A percentile compares a stretch with the other conserved stretches of the same genome.
Conservation (phyloP, 31 red algal genomes). For the Asparagopsis taxiformis region DNA sequence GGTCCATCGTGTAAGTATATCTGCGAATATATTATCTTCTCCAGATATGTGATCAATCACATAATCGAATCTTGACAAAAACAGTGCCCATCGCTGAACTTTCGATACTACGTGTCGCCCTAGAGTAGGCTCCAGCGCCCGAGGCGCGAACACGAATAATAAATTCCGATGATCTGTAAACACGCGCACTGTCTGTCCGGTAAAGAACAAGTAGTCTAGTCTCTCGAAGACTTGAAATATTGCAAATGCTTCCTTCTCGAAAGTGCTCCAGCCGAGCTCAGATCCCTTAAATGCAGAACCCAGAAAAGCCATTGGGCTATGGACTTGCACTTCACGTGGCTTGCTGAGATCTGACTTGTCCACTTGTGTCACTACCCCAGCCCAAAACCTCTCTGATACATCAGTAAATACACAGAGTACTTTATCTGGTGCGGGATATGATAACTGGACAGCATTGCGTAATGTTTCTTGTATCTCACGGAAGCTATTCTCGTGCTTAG, state of each 20-base stretch:
- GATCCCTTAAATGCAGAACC: conserved; percentile 7
- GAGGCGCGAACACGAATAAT: background rate
- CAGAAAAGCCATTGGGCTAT: conserved; percentile 21
- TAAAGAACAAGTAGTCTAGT: background rate
- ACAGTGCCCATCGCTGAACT: background rate
- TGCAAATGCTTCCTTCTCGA: conserved; percentile 11
- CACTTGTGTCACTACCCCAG: conserved; percentile 19
- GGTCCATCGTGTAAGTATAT: conserved; percentile 2
- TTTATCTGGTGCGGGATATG: conserved; percentile 4
- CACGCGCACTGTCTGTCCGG: background rate
- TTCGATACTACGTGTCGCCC: background rate
- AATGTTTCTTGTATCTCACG: conserved; percentile 10
- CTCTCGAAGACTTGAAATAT: conserved; percentile 15
- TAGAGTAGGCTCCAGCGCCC: background rate
- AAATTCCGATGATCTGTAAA: background rate
- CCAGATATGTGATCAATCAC: background rate
- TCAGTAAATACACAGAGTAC: conserved; percentile 38
- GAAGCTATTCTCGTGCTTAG: conserved; percentile 3
- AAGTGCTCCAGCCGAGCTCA: conserved; percentile 6
- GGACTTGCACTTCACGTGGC: conserved; percentile 12
- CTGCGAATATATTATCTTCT: conserved; percentile 1
- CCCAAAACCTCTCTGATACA: conserved; percentile 27
- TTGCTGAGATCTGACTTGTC: background rate
- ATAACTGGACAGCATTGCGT: conserved; percentile 10
- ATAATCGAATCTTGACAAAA: conserved; percentile 1